Evolutionary conservation across 208 protist species (phyloP).

Genomic region (Leishmania lainsoni): DNA sequence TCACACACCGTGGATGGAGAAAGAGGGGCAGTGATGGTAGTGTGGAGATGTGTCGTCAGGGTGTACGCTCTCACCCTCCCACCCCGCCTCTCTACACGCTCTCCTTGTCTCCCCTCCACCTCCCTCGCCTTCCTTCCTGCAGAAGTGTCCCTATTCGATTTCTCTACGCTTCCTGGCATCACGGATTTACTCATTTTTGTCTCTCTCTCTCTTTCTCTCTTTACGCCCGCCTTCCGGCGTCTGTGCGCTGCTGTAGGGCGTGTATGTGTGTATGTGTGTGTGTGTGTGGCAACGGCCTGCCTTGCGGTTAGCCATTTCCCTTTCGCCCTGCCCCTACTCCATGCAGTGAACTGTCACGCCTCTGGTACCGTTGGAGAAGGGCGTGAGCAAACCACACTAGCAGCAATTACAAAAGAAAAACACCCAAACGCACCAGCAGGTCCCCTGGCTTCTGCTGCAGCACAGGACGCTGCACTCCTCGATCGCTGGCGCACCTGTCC

Average conservation of each 20-base stretch:
- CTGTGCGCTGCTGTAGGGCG: neutral
- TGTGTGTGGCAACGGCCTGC: neutral
- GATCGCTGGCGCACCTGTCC: neutral
- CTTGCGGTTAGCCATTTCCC: neutral
- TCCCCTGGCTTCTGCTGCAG: neutral
- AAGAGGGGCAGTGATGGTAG: neutral
- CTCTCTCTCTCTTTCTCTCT: neutral
- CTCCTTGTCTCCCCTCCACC: neutral
- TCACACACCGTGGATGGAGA: neutral
- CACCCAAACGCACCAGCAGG: neutral
- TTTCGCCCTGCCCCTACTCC: neutral
- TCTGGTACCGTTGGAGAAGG: neutral
- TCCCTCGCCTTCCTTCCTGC: neutral
- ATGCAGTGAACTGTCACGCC: neutral
- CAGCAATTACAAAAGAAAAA: neutral
- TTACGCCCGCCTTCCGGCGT: neutral
- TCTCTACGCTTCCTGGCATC: no score
- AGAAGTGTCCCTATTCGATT: neutral
- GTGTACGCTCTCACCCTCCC: neutral
- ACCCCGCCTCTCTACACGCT: neutral
- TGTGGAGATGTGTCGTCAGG: neutral
- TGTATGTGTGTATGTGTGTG: neutral
- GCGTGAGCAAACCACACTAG: neutral
- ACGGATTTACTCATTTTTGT: neutral
- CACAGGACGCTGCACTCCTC: neutral